Evolutionary conservation across 306 rosid genomes (phyloP), one percentile per base, ranked within the genome.

Genomic region (Fragaria vesca): DNA sequence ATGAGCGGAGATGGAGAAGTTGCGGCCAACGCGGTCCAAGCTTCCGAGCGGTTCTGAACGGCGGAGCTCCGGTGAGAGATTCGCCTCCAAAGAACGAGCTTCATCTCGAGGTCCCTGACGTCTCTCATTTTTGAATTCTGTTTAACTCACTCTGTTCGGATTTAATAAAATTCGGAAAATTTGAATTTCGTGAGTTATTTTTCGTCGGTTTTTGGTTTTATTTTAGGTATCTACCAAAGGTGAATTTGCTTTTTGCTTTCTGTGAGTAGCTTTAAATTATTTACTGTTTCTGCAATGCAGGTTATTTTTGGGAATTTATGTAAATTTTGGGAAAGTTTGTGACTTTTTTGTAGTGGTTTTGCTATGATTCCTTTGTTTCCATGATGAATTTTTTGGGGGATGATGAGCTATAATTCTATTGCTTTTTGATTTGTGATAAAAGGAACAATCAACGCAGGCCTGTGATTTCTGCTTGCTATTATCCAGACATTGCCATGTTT

Each of bases 1-100:
- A 87, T 89, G 97, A 80, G 61, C 65, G 81, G 1, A 9, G 6
- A 87, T 93, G 97, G 93, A 95, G 54, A 87, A 85, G 65, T 69
- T 83, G 66, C 91, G 90, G 73, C 80, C 66, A 71, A 61, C 58
- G 86, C 84, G 87, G 72, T 86, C 87, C 85, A 83, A 78, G 73
- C 20, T 81, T 60, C 38, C 88, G 15, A 73, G 40, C 81, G 74
- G 78, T 69, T 61, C 83, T 78, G 82, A 70, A 61, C 71, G 71
- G 71, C 81, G 78, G 71, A 82, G 80, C 82, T 51, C 76, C 66
- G 78, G 30, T 46, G 81, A 82, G 40, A 73, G 80, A 61, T 75
- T 84, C 55, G 26, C 24, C 73, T 57, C 68, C 76, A 13, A 69
- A 3, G 83, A 83, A 28, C 82, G 74, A 79, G 65, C 77, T 85